Evolutionary conservation across 1,284 basidiomycete species (phyloP), one percentile per base, ranked within the genome.

Genomic region (Stygiomarasmius scandens): DNA sequence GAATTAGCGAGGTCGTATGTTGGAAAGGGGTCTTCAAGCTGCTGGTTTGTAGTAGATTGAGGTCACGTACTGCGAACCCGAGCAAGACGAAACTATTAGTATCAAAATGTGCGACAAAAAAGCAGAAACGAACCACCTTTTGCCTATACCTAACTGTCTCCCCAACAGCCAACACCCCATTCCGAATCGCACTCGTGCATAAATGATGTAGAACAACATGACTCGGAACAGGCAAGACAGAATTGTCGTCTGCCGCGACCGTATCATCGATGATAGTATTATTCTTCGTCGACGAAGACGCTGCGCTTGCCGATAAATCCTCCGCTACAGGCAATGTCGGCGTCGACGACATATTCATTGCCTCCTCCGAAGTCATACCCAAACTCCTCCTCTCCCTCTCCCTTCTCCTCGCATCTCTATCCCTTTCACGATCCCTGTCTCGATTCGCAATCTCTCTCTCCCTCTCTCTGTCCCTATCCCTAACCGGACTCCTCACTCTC

Each of bases 161-260:
- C 14, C 92, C 96, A 1, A 98, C 95, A 36, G 95, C 95, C 46
- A 99, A 76, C 47, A 96, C 94, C 2, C 95, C 95, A 70, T 96
- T 94, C 72, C 90, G 85, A 67, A 99, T 99, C 60, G 95, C 93
- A 71, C 93, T 96, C 52, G 96, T 98, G 61, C 95, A 95, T 58
- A 99, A 75, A 73, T 99, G 97, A 64, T 98, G 95, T 62, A 99
- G 79, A 43, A 98, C 95, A 34, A 95, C 95, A 74, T 98, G 96
- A 55, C 90, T 93, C 20, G 95, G 95, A 19, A 97, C 95, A 8
- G 96, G 93, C 61, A 99, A 75, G 58, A 99, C 94, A 46, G 90
- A 92, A 64, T 89, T 93, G 71, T 99, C 96, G 72, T 99, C 95
- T 27, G 93, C 86, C 46, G 87, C 66, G 25, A 80, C 74, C 0